Evolutionary conservation across 495 filamentous ascomycete species (phyloP), one percentile per base, ranked within the genome.

Genomic region (Penicillium soppii): DNA sequence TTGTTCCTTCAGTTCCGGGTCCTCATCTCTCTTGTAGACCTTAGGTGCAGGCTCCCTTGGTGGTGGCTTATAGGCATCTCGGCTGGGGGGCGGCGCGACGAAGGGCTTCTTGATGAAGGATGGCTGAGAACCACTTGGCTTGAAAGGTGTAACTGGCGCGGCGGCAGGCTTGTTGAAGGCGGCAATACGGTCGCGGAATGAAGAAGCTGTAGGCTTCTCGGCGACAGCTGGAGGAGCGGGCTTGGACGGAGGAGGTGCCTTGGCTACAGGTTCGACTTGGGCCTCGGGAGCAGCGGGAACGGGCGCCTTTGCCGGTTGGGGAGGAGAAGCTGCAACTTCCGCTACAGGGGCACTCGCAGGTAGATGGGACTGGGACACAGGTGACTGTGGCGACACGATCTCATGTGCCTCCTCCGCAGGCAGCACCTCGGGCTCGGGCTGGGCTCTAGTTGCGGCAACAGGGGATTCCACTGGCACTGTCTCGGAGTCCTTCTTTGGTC

Each of bases 41-140:
- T 86, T 94, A 23, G 85, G 80, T 15, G 84, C 82, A 21, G 82
- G 78, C 27, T 85, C 82, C 17, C 78, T 75, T 33, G 84, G 82
- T 5, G 85, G 84, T 29, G 94, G 87, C 1, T 97, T 81, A 59
- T 90, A 98, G 2, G 95, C 86, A 77, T 97, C 86, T 55, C 91
- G 88, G 67, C 90, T 95, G 6, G 94, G 94, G 44, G 94, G 94
- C 25, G 95, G 91, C 1, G 94, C 87, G 50, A 98, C 94, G 59
- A 97, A 98, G n/a, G 94, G 91, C 69, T 97, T 97, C 77, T 95
- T 97, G 66, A 97, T 83, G 57, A 97, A 97, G 50, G 80, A 79
- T 37, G 81, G 76, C 21, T 82, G 74, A 37, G 76, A 63, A 45
- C 81, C 81, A 53, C 81, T 76, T 10, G 91, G 90, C 59, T 96